Evolutionary conservation across 2,329 filamentous ascomycete genomes (phyloP).

Genomic region (Botrytis aclada): DNA sequence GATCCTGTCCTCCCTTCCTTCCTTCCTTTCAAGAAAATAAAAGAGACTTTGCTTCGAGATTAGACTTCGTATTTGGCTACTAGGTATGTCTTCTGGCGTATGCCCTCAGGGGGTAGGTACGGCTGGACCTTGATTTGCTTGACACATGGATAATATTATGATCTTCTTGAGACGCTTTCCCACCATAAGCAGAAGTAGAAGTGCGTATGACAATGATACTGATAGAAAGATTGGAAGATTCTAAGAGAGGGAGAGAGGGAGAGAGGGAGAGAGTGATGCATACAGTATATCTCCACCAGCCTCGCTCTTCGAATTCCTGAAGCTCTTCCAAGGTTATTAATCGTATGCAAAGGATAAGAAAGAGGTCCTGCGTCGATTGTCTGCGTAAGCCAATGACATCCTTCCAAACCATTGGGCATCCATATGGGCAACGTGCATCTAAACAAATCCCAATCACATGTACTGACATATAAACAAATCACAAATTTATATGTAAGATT

Average conservation of each 20-base stretch:
- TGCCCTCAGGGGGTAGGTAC: neutral
- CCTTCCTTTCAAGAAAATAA: neutral
- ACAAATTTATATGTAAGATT: neutral
- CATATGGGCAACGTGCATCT: neutral
- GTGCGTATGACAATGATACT: no score
- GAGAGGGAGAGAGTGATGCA: no score
- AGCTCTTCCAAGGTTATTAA: neutral
- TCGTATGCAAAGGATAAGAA: neutral
- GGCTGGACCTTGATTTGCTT: neutral
- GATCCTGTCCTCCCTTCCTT: neutral
- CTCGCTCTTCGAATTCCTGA: no score
- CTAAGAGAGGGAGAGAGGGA: no score
- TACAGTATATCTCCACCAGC: no score
- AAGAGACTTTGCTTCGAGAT: constrained; percentile 2
- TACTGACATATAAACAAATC: neutral
- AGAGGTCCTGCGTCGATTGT: neutral
- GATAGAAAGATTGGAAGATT: neutral
- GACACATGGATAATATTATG: neutral
- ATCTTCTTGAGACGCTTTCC: neutral
- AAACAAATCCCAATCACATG: neutral
- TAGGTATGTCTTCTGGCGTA: neutral
- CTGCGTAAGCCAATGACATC: neutral
- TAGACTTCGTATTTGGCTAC: neutral
- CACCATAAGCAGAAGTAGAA: neutral
- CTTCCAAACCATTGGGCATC: neutral